phyloP scores from a whole-genome alignment of 352 stramenopile genomes.

The Globisporangium takayamanum region DNA sequence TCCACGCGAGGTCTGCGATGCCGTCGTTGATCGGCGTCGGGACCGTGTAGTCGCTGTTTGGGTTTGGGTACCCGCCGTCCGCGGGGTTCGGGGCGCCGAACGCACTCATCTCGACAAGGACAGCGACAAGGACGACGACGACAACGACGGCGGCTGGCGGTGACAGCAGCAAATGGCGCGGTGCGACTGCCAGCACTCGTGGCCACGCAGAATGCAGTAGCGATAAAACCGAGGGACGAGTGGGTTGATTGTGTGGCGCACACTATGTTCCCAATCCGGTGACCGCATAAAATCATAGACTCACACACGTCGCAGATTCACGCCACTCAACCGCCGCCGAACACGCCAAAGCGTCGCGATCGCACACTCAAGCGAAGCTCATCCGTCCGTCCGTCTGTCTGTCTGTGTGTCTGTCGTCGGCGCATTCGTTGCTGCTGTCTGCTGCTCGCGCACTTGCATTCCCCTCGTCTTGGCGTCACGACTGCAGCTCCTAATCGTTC shows the following conservation, averaged over 20 bases:
- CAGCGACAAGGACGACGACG: too few species aligned
- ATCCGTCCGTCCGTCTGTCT: too few species aligned
- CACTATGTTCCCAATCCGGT: not conserved
- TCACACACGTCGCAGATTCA: too few species aligned
- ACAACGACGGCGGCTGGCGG: too few species aligned
- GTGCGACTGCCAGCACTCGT: not conserved
- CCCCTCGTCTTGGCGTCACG: too few species aligned
- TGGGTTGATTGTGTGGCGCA: not conserved
- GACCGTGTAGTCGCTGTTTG: slow-evolving; percentile 77
- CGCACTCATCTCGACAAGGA: slow-evolving; percentile 18
- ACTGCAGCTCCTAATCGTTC: too few species aligned
- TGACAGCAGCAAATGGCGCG: not conserved
- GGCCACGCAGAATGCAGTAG: not conserved
- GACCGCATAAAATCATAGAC: too few species aligned
- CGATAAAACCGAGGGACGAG: not conserved
- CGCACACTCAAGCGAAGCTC: not conserved
- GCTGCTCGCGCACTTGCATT: too few species aligned
- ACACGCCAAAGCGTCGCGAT: not conserved
- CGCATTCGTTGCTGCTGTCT: too few species aligned
- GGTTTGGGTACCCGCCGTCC: slow-evolving; percentile 54
- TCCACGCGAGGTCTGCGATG: slow-evolving; percentile 76
- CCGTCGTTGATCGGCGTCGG: slow-evolving; percentile 56
- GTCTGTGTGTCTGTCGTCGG: too few species aligned
- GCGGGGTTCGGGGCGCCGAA: slow-evolving; percentile 43
- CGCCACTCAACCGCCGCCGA: not conserved